These are phyloP conservation scores for Arachnomyces sp. DNA, from an alignment of 2,329 filamentous ascomycete genomes.

Conservation along the genomic window DNA sequence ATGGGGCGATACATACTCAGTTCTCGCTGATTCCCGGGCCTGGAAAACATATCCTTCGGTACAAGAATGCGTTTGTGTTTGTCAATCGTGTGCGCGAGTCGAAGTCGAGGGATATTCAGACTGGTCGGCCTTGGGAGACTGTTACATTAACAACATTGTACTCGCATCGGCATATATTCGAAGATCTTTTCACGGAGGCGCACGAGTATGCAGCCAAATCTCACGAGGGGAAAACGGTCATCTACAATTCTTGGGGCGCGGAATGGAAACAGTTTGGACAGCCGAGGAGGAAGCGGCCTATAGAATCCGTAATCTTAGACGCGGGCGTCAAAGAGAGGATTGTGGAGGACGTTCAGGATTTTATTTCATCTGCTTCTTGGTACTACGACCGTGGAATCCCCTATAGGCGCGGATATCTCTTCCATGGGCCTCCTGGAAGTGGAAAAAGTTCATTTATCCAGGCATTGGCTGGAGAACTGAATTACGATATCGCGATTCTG, in stretches of 20 bases:
- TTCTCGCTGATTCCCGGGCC: slow-evolving; percentile 89
- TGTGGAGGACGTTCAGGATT: slow-evolving; percentile 72
- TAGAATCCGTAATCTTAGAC: slow-evolving; percentile 81
- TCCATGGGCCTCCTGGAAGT: slow-evolving; percentile 82
- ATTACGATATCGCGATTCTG: slow-evolving; percentile 86
- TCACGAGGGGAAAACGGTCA: slow-evolving; percentile 84
- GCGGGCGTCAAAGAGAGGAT: slow-evolving; percentile 74
- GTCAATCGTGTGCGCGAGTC: slow-evolving; percentile 79
- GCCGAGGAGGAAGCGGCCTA: slow-evolving; percentile 73
- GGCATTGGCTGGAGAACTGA: slow-evolving; percentile 81
- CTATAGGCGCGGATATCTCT: slow-evolving; percentile 78
- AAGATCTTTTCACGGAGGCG: slow-evolving; percentile 80
- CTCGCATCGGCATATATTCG: slow-evolving; percentile 78
- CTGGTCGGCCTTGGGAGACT: slow-evolving; percentile 87
- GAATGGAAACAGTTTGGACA: slow-evolving; percentile 81
- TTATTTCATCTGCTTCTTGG: slow-evolving; percentile 71
- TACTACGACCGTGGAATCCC: slow-evolving; percentile 92
- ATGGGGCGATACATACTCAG: slow-evolving; percentile 63
- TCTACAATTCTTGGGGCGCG: slow-evolving; percentile 77
- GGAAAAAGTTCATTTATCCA: slow-evolving; percentile 97
- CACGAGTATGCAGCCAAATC: slow-evolving; percentile 69
- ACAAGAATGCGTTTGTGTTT: slow-evolving; percentile 76
- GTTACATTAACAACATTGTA: slow-evolving; percentile 88
- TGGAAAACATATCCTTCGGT: slow-evolving; percentile 78
- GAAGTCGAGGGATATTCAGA: slow-evolving; percentile 68